A percentile compares a stretch with the other conserved stretches of the same genome.
Evolutionary conservation across 352 stramenopile genomes (phyloP).

Genomic region (Phytophthora palmivora): DNA sequence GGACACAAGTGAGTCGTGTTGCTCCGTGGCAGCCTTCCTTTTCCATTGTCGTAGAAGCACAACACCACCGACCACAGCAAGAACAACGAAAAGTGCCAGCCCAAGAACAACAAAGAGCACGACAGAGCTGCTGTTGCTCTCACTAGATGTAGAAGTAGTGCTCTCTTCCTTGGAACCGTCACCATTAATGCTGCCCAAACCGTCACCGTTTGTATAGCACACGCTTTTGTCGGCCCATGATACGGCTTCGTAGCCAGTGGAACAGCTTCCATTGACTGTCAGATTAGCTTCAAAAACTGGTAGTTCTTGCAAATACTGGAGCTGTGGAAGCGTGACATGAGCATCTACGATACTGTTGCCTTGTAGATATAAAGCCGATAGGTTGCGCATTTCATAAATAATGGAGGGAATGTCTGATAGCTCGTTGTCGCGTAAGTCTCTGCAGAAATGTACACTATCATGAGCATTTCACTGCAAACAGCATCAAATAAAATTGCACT

Average conservation of each 20-base stretch:
- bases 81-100: slow-evolving; percentile 44
- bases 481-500: slow-evolving; percentile 20
- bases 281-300: slow-evolving; percentile 56
- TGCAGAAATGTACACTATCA: slow-evolving; percentile 27
- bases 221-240: slow-evolving; percentile 60
- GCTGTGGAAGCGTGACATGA: slow-evolving; percentile 59
- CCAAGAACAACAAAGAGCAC: slow-evolving; percentile 52
- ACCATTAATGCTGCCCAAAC: slow-evolving; percentile 48
- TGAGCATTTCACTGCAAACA: not conserved
- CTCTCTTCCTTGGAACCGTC: slow-evolving; percentile 39
- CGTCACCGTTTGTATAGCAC: slow-evolving; percentile 53
- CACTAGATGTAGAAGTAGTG: slow-evolving; percentile 37
- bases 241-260: slow-evolving; percentile 51
- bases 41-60: slow-evolving; percentile 69
- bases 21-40: slow-evolving; percentile 47
- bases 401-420: slow-evolving; percentile 68
- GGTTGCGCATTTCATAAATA: slow-evolving; percentile 70
- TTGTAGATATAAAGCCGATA: slow-evolving; percentile 60
- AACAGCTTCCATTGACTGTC: slow-evolving; percentile 48
- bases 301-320: slow-evolving; percentile 62
- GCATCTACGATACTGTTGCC: slow-evolving; percentile 61
- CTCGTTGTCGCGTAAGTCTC: slow-evolving; percentile 71
- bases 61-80: slow-evolving; percentile 60
- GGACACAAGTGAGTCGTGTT: slow-evolving; percentile 35
- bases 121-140: slow-evolving; percentile 31